Evolutionary conservation across 2,329 filamentous ascomycete species (phyloP).

Genomic region (Emmonsiellopsis sp.): DNA sequence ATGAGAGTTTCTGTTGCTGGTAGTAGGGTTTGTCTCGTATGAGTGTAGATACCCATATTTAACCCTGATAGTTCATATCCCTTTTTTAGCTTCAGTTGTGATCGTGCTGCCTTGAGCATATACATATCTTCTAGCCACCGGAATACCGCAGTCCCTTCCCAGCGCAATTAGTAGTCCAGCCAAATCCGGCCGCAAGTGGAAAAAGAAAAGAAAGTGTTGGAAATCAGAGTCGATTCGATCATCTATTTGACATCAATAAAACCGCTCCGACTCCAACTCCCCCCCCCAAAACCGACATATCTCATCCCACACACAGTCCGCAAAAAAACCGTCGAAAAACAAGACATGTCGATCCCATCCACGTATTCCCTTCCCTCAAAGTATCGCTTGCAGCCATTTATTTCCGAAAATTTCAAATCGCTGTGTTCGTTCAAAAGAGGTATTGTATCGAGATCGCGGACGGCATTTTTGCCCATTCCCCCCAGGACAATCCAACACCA

Average conservation of each 20-base stretch:
- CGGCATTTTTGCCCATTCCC: neutral
- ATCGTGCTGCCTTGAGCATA: too few species aligned
- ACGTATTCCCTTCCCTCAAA: neutral
- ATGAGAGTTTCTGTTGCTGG: neutral
- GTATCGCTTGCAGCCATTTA: neutral
- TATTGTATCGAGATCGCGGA: neutral
- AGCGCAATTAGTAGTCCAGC: too few species aligned
- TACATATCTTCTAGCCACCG: too few species aligned
- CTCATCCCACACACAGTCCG: neutral
- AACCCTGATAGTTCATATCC: too few species aligned
- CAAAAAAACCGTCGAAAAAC: neutral
- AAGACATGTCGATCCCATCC: neutral
- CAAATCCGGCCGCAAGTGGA: neutral
- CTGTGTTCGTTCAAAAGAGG: neutral
- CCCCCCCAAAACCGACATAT: neutral
- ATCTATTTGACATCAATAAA: neutral
- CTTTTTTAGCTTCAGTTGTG: too few species aligned
- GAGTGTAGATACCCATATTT: too few species aligned
- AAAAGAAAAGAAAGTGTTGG: neutral
- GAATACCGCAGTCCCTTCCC: too few species aligned
- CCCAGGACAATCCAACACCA: neutral
- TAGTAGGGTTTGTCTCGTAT: too few species aligned
- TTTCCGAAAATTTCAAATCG: neutral
- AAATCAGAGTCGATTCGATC: conserved; percentile 1
- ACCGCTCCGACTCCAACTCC: too few species aligned